These are phyloP conservation scores for Nicotiana undulata DNA, from an alignment of 257 asterid genomes.

Conservation along the genomic window DNA sequence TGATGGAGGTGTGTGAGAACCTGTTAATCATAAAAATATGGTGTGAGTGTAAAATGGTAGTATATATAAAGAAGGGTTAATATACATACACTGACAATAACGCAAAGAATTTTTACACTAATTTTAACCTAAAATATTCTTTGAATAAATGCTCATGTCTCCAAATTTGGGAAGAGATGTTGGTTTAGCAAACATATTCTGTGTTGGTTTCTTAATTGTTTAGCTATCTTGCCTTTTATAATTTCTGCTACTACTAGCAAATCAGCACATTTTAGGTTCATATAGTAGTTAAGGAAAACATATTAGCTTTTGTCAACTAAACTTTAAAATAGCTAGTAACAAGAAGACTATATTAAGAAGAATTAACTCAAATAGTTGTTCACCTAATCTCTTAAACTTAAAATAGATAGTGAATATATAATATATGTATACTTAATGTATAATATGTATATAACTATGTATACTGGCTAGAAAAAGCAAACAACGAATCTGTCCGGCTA, in stretches of 20 bases:
- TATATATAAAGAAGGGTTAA: not conserved
- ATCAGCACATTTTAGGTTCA: not conserved
- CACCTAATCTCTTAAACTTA: too few relatives aligned
- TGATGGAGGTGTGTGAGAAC: conserved; percentile 18
- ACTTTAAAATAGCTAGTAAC: not conserved
- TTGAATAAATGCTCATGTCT: not conserved
- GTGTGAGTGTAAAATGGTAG: not conserved
- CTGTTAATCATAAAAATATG: conserved; percentile 16
- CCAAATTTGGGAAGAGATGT: not conserved
- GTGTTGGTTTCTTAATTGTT: not conserved
- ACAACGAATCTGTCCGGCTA: too few relatives aligned
- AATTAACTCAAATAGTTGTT: too few relatives aligned
- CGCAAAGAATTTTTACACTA: not conserved
- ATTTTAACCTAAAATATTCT: not conserved
- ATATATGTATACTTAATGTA: too few relatives aligned
- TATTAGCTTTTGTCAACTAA: not conserved
- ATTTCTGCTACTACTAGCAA: not conserved
- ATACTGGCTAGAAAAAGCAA: too few relatives aligned
- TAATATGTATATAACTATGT: too few relatives aligned
- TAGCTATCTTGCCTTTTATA: not conserved
- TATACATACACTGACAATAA: not conserved
- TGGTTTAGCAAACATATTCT: not conserved
- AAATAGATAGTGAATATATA: too few relatives aligned
- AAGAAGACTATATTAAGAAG: not conserved
- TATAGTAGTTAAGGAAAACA: not conserved